Conservation (phyloP, 176 grass and related monocot genomes). For the Cenchrus fungigraminus region DNA sequence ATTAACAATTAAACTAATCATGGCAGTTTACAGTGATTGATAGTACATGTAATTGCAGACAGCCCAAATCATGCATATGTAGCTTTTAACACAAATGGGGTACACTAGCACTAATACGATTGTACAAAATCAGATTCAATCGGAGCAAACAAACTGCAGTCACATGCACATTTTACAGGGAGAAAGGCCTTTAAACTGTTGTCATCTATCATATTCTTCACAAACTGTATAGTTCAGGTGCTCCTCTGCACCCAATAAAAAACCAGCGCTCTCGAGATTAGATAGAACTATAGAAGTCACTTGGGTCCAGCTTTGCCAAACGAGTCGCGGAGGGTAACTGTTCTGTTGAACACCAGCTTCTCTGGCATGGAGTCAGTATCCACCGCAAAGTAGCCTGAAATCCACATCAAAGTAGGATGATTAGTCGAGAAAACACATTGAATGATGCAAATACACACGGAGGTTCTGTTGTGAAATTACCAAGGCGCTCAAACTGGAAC, state of each 20-base stretch:
- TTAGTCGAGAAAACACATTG: neutral
- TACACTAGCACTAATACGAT: neutral
- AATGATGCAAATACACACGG: neutral
- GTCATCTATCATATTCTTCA: neutral
- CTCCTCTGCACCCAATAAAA: constrained; percentile 16
- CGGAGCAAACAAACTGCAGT: constrained; percentile 5
- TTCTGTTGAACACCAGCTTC: constrained; percentile 90
- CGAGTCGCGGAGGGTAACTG: constrained; percentile 86
- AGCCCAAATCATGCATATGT: neutral
- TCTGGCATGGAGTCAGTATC: constrained; percentile 63
- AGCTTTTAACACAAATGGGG: neutral
- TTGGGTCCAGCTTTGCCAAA: constrained; percentile 67
- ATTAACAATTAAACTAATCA: no score
- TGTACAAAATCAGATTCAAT: constrained; percentile 1
- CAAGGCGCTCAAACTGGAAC: constrained; percentile 96
- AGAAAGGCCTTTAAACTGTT: neutral
- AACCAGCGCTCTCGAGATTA: neutral
- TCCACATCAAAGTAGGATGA: neutral
- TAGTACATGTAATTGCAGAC: no score
- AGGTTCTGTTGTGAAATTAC: constrained; percentile 50
- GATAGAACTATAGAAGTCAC: constrained; percentile 20
- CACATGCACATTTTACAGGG: constrained; percentile 17
- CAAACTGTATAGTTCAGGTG: neutral
- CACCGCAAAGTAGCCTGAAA: constrained; percentile 84
- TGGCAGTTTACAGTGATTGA: no score